These are phyloP conservation scores for Mucor saturninus DNA, from an alignment of 371 early-diverging fungal species.

Conservation along the genomic window DNA sequence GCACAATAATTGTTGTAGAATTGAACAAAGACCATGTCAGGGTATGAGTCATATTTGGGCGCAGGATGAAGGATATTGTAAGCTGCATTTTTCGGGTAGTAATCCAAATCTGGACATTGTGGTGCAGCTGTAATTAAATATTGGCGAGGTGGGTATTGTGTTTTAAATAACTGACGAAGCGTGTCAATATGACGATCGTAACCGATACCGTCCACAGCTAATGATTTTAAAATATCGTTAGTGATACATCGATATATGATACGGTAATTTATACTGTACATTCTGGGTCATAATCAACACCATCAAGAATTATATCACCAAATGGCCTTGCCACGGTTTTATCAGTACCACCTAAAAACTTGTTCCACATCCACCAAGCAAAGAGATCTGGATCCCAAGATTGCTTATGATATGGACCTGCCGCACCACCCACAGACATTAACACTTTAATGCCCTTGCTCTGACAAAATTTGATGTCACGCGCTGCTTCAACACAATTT, in stretches of 20 bases:
- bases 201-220: slow-evolving; percentile 29
- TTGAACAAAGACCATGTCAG: slow-evolving; percentile 72
- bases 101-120: slow-evolving; percentile 62
- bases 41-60: slow-evolving; percentile 39
- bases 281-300: slow-evolving; percentile 60
- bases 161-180: slow-evolving; percentile 39
- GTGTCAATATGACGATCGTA: slow-evolving; percentile 39
- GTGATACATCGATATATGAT: too few relatives aligned
- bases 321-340: slow-evolving; percentile 34
- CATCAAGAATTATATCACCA: slow-evolving; percentile 40
- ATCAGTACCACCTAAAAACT: slow-evolving; percentile 52
- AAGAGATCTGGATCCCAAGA: slow-evolving; percentile 43
- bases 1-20: slow-evolving; percentile 77
- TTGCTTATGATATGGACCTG: slow-evolving; percentile 36
- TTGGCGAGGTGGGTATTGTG: slow-evolving; percentile 41
- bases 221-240: background rate
- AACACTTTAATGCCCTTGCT: slow-evolving; percentile 58
- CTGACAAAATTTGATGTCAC: slow-evolving; percentile 69
- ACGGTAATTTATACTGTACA: slow-evolving; percentile 24
- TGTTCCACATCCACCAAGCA: slow-evolving; percentile 56
- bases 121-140: slow-evolving; percentile 59
- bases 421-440: slow-evolving; percentile 60
- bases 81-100: slow-evolving; percentile 50
- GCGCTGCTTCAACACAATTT: slow-evolving; percentile 52
- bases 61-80: slow-evolving; percentile 46